Percentiles rank a stretch among this genome's conserved stretches.
These are phyloP conservation scores for Bauhinia variegata DNA, from an alignment of 306 rosid species.

Conservation along the genomic window DNA sequence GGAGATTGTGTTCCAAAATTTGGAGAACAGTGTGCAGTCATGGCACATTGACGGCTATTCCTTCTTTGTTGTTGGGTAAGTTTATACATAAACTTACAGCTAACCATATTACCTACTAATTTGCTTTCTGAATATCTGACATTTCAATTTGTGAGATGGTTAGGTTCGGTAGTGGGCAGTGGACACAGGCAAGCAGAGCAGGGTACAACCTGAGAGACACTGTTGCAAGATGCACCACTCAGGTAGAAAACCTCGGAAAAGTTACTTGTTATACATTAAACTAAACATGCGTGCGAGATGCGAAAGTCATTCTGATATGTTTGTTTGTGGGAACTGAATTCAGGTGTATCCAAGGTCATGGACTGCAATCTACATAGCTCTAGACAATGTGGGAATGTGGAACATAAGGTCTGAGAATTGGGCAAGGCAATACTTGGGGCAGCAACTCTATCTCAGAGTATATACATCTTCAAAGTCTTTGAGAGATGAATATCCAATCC, in stretches of 20 bases:
- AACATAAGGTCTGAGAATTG: constrained; percentile 88
- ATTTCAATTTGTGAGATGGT: constrained; percentile 36
- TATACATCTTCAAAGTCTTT: constrained; percentile 65
- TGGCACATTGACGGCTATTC: constrained; percentile 94
- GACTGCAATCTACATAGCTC: constrained; percentile 85
- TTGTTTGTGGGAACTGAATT: neutral
- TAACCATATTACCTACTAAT: neutral
- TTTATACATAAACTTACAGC: neutral
- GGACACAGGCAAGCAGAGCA: constrained; percentile 77
- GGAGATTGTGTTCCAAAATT: constrained; percentile 92
- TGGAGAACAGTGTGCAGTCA: constrained; percentile 84
- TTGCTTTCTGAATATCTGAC: constrained; percentile 3
- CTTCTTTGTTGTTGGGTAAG: constrained; percentile 92
- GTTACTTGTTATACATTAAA: neutral
- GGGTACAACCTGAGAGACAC: constrained; percentile 90
- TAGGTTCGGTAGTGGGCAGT: constrained; percentile 93
- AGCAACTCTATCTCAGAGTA: constrained; percentile 87
- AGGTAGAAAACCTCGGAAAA: constrained; percentile 45
- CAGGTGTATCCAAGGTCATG: constrained; percentile 87
- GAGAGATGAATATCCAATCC: constrained; percentile 83
- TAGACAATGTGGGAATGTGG: constrained; percentile 99
- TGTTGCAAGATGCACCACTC: constrained; percentile 79
- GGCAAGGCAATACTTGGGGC: constrained; percentile 96
- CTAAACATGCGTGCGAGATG: neutral
- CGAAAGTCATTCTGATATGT: neutral